Conservation (phyloP, 1,284 basidiomycete genomes). For the Papiliotrema nemorosa region DNA sequence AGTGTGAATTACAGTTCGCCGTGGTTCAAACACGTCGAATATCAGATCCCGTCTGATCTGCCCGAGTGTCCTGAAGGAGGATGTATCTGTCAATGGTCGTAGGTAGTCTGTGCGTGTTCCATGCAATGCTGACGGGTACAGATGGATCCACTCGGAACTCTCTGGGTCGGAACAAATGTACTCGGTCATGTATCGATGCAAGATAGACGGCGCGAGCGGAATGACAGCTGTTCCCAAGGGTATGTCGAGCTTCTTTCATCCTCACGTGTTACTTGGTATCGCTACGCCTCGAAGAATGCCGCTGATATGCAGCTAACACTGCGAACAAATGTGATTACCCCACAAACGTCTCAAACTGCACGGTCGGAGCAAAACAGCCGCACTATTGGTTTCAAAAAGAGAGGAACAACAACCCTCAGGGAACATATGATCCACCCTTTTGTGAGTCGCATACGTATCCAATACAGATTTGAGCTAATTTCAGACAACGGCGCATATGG, state of each 20-base stretch:
- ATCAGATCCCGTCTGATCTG: conserved; percentile 37
- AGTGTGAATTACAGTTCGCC: conserved; percentile 33
- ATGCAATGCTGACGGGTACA: too few species aligned
- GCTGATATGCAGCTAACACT: conserved; percentile 21
- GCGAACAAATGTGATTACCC: conserved; percentile 42
- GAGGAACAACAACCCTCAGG: conserved; percentile 40
- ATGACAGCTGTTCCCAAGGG: conserved; percentile 28
- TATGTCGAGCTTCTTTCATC: conserved; percentile 3
- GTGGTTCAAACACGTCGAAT: conserved; percentile 41
- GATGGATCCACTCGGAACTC: conserved; percentile 35
- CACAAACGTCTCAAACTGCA: conserved; percentile 35
- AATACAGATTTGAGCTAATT: conserved; percentile 2
- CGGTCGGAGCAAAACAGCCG: conserved; percentile 39
- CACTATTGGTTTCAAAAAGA: conserved; percentile 44
- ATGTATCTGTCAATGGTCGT: conserved; percentile 43
- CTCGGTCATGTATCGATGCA: conserved; percentile 35
- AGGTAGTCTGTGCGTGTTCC: too few species aligned
- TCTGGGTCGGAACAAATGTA: conserved; percentile 41
- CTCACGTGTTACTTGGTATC: too few species aligned
- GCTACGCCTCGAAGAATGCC: background rate
- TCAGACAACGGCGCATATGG: conserved; percentile 47
- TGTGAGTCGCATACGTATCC: conserved; percentile 15
- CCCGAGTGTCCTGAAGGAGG: conserved; percentile 42
- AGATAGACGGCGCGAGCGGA: conserved; percentile 40
- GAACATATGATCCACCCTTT: conserved; percentile 42